These are phyloP conservation scores for Teratosphaeria nubilosa DNA, from an alignment of 2,329 filamentous ascomycete genomes.

Conservation along the genomic window DNA sequence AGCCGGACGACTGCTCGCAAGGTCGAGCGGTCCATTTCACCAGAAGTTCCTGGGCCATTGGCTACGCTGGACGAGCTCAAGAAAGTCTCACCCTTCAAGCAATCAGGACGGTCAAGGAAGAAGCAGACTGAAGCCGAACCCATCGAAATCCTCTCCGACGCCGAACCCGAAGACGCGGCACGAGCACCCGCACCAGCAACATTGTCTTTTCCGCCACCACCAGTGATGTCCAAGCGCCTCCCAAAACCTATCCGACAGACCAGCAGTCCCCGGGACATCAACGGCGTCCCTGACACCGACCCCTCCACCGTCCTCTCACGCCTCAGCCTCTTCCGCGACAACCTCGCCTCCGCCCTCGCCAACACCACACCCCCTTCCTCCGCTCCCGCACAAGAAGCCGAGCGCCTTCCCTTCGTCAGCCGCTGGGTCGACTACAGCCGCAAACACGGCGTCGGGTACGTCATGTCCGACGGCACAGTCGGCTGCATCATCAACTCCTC, in stretches of 20 bases:
- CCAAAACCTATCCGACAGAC: constrained; percentile 15
- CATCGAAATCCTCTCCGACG: constrained; percentile 27
- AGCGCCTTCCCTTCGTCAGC: constrained; percentile 46
- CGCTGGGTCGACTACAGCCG: constrained; percentile 88
- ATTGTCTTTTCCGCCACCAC: constrained; percentile 19
- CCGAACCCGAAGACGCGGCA: constrained; percentile 16
- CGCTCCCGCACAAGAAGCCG: constrained; percentile 32
- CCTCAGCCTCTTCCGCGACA: constrained; percentile 36
- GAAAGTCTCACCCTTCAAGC: constrained; percentile 17
- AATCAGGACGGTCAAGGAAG: constrained; percentile 9
- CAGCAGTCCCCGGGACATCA: constrained; percentile 10
- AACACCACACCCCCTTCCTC: constrained; percentile 28
- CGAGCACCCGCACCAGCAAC: constrained; percentile 4
- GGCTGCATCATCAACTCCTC: constrained; percentile 52
- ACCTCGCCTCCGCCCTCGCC: constrained; percentile 33
- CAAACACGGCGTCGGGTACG: constrained; percentile 76
- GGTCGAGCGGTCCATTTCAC: constrained; percentile 17
- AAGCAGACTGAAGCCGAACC: constrained; percentile 21
- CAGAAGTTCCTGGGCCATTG: constrained; percentile 17
- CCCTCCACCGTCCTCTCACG: constrained; percentile 36
- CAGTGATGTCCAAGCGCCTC: constrained; percentile 16
- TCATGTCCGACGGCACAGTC: constrained; percentile 70
- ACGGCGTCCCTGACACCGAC: constrained; percentile 29
- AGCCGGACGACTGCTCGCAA: constrained; percentile 6
- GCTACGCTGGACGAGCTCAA: constrained; percentile 25